Evolutionary conservation across 108 stramenopile species (phyloP), one percentile per base, ranked within the genome.

Genomic region (Pseudonitzschia delicatissima): DNA sequence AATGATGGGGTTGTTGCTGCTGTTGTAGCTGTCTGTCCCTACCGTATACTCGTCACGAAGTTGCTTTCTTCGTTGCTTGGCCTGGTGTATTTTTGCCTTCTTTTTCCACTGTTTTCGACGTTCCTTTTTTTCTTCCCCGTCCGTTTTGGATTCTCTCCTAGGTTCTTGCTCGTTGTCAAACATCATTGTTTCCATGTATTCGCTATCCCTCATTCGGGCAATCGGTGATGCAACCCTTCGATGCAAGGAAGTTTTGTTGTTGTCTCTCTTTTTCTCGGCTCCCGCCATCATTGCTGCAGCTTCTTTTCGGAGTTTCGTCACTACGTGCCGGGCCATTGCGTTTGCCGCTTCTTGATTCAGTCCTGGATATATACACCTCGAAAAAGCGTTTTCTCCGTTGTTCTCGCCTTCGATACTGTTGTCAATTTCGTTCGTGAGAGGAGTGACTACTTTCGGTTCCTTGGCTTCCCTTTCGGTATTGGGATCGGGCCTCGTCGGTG

Each of bases 71-170:
- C 27, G 25, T 23, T 15, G 50, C 40, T 66, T 73, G 15, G 65
- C 61, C 42, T 68, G 60, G 4, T 66, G 66, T 27, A 64, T 57
- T 45, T 66, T 71, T 64, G 69, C 57, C 44, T 73, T 66, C 11
- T 45, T 32, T 27, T 65, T 73, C 72, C 72, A 73, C 29, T 70
- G 73, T 5, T 39, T 53, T 34, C 69, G 57, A 25, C 65, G 69
- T 33, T 69, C 69, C 6, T 45, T 62, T 51, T 64, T 71, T n/a
- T 66, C 37, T 48, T 79, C 50, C 5, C 70, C 64, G 17, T 61
- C 60, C 21, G 60, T 26, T 21, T 40, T 61, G 36, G 13, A 7
- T 61, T 42, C 27, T 34, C 31, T 8, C 13, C 0, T 33, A 44
- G 7, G 7, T n/a, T 44, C 42, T n/a, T 44, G 42, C 42, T 13